Evolutionary conservation across 768 basidiomycete species (phyloP).

Genomic region (Clathrus columnatus): DNA sequence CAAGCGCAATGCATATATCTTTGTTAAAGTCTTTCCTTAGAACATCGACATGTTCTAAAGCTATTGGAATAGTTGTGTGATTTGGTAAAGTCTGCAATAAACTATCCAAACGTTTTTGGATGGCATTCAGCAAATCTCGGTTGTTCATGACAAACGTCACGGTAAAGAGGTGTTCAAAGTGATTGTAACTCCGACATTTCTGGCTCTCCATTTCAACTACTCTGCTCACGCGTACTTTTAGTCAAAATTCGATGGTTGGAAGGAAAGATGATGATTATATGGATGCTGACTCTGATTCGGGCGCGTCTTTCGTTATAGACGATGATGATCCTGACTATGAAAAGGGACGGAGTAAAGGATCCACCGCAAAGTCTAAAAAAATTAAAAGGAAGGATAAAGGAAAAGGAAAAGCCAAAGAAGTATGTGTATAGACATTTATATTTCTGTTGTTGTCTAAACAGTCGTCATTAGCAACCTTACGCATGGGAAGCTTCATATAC

Average conservation of each 20-base stretch:
- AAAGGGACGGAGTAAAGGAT: conserved; percentile 22
- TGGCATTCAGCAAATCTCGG: not conserved
- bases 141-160: not conserved
- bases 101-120: not conserved
- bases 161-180: not conserved
- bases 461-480: conserved; percentile 55
- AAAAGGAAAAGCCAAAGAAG: conserved; percentile 48
- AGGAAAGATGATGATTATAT: conserved; percentile 10
- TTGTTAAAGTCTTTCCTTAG: not conserved
- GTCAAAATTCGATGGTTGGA: not conserved
- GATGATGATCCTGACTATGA: conserved; percentile 25
- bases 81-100: not conserved
- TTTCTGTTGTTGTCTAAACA: not conserved
- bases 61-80: not conserved
- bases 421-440: conserved; percentile 16
- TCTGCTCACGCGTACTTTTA: not conserved
- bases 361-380: conserved; percentile 27
- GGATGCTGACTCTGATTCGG: conserved; percentile 60
- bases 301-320: conserved; percentile 54
- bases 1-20: not conserved
- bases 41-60: not conserved
- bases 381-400: conserved; percentile 45
- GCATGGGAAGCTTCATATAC: conserved; percentile 96
- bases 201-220: not conserved
- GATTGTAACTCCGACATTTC: not conserved